Evolutionary conservation across 257 asterid species (phyloP), one percentile per base, ranked within the genome.

Genomic region (Striga asiatica): DNA sequence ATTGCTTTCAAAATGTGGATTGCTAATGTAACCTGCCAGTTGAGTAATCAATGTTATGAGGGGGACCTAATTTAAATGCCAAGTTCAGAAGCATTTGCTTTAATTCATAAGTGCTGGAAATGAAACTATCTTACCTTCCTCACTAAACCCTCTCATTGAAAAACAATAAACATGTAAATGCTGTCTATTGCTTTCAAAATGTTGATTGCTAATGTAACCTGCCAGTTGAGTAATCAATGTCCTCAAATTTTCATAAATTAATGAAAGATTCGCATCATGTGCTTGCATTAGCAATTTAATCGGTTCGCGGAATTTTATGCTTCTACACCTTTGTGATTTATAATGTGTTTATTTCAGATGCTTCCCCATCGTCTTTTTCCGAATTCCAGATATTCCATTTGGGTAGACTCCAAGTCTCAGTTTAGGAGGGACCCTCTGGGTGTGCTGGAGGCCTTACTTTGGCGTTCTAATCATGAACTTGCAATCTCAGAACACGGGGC

Each of bases 401-500:
- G 99, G 99, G 95, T 88, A 47, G 99, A 92, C 69, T 92, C 99
- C 1, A 92, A 92, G 71, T 88, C 99, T 51, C 99, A 92, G 55
- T 78, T 92, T 56, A 72, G 97, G 66, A 81, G 99, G 76, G 99
- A 92, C 66, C 99, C 99, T 23, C 60, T 92, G 64, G 97, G 97
- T 14, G 86, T 88, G 41, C 57, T 88, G 74, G 95, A 92, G 58
- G 86, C 95, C 62, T 76, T 92, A 45, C 92, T 92, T 12, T 88
- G 97, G 95, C 99, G 78, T 77, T 69, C 94, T 56, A 72, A 75
- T 71, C 57, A 86, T 21, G 84, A 74, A 45, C 71, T 92, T 63
- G 99, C 86, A n/a, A 92, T 92, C 65, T 92, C 99, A n/a, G 99
- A 88, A 73, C 99, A 92, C 29, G 99, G 99, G 41, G 97, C 99